phyloP scores from a whole-genome alignment of 257 asterid species.

The Capsicum baccatum region DNA sequence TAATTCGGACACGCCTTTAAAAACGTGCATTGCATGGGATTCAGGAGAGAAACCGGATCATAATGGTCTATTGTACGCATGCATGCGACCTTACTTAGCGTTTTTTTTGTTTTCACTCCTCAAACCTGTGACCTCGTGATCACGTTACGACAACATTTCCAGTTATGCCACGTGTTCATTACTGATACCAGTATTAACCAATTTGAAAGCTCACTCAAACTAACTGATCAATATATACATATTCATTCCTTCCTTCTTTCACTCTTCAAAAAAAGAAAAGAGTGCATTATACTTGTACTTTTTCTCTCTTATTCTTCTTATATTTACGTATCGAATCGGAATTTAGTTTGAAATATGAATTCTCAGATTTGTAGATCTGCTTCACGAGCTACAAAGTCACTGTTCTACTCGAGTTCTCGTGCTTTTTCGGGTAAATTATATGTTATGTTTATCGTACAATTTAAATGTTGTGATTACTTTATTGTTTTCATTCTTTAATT shows the following conservation, averaged over 20 bases:
- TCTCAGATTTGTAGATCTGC: conserved; percentile 82
- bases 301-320: background rate
- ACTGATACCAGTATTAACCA: background rate
- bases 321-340: background rate
- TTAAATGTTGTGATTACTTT: background rate
- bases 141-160: too few relatives aligned
- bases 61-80: too few relatives aligned
- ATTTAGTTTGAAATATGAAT: conserved; percentile 55
- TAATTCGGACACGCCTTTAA: too few relatives aligned
- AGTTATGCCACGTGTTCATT: background rate
- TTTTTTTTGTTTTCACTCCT: too few relatives aligned
- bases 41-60: too few relatives aligned
- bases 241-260: background rate
- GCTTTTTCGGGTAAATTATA: conserved; percentile 66
- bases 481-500: background rate
- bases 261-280: background rate
- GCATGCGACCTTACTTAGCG: too few relatives aligned
- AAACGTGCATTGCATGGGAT: too few relatives aligned
- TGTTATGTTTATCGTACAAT: background rate
- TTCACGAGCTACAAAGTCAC: conserved; percentile 57
- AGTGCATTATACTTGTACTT: background rate
- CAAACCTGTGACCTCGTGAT: too few relatives aligned
- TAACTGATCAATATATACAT: background rate
- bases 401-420: conserved; percentile 65
- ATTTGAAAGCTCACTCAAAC: background rate